Evolutionary conservation across 179 eudicot species (phyloP), one percentile per base, ranked within the genome.

Genomic region (Amaranthus tricolor): DNA sequence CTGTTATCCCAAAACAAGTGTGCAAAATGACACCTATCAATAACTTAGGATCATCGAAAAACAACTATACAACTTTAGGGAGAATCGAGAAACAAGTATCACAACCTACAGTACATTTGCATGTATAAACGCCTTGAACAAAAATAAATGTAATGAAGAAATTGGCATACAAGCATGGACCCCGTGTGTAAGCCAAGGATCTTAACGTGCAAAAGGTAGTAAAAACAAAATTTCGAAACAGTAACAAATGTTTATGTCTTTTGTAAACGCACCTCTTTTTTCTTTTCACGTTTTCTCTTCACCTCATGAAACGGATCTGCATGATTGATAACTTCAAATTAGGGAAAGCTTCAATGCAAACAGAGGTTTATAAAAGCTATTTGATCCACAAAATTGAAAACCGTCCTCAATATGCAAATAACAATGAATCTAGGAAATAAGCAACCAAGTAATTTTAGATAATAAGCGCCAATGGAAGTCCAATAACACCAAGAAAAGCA

Each of bases 221-320:
- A 15, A 61, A 71, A 55, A 16, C 40, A 71, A 48, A 31, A 20
- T 44, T 71, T 47, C 63, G 6, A 17, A 62, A 9, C 55, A 65
- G 49, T 54, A 61, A 63, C 48, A 62, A 68, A 63, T 7, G 44
- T 11, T 57, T 73, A 76, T 68, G 73, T 73, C 53, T 58, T 74
- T 59, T 66, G 78, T 63, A 83, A 74, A 81, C 91, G 65, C 85
- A 95, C 99, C 99, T 95, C 97, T 84, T 95, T 95, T 79, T 89
- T 95, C 97, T 95, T 95, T 76, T 95, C 97, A 72, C 96, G 89
- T 84, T 95, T 95, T 93, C 97, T 95, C 96, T 93, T 95, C 91
- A 95, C 99, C 88, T 95, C 91, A 61, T 82, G 97, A 82, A 95
- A 95, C 70, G 97, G 86, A 89, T 89, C 99, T 95, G 81, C 82